A percentile compares a stretch with the other conserved stretches of the same genome.
These are phyloP conservation scores for Xylaria grammica DNA, from an alignment of 495 filamentous ascomycete species.

Conservation along the genomic window DNA sequence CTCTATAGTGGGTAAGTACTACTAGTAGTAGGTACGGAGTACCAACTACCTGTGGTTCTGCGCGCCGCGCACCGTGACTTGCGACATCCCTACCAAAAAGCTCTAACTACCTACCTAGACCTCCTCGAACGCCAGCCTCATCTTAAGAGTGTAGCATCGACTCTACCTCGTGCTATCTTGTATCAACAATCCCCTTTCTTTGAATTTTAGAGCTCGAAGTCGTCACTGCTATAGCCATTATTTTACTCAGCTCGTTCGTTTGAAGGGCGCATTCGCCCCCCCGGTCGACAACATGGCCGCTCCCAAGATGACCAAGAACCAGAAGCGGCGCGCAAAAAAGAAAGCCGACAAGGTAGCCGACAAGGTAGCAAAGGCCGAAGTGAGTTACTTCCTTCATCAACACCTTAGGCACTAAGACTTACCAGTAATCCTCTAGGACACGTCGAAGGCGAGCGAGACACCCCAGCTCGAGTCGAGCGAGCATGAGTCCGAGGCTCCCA, in stretches of 20 bases:
- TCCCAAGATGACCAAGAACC: conserved; percentile 79
- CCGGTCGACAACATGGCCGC: conserved; percentile 52
- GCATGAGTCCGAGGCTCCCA: conserved; percentile 31
- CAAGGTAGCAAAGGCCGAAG: conserved; percentile 64
- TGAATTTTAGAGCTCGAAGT: not conserved
- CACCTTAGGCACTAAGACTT: conserved; percentile 22
- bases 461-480: conserved; percentile 32
- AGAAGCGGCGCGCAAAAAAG: conserved; percentile 84
- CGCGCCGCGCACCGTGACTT: no score
- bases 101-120: not conserved
- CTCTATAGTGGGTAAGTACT: no score
- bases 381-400: conserved; percentile 25
- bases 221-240: not conserved
- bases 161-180: no score
- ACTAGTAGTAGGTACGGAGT: no score
- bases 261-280: conserved; percentile 15
- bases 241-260: not conserved
- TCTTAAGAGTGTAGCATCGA: not conserved
- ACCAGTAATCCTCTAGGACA: conserved; percentile 26
- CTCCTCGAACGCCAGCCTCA: not conserved
- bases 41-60: no score
- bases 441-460: conserved; percentile 25
- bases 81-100: no score
- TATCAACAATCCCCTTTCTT: not conserved
- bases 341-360: conserved; percentile 79